A percentile compares a stretch with the other conserved stretches of the same genome.
Evolutionary conservation across 208 protist genomes (phyloP).

Genomic region (Zelonia costaricensis): DNA sequence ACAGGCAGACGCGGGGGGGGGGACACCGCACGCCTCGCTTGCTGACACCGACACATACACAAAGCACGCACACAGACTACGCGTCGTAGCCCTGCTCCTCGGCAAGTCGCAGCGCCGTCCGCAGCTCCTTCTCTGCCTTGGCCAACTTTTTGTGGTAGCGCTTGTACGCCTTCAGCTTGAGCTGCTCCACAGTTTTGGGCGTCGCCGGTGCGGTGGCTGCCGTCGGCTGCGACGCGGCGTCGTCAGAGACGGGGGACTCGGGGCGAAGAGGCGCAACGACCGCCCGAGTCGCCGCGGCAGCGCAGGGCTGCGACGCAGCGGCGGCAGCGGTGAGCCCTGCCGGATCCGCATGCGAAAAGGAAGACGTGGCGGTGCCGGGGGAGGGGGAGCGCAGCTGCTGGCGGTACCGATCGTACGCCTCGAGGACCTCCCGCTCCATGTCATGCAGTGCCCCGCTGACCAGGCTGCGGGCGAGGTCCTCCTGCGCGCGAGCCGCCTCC

Average conservation of each 20-base stretch:
- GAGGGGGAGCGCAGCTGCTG: slow-evolving; percentile 3
- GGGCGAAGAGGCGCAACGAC: background rate
- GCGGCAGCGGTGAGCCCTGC: too few species aligned
- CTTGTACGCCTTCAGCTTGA: slow-evolving; percentile 31
- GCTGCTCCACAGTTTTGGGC: slow-evolving; percentile 10
- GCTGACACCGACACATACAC: background rate
- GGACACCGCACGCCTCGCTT: background rate
- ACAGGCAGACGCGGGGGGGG: background rate
- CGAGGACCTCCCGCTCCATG: slow-evolving; percentile 24
- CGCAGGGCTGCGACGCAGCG: background rate
- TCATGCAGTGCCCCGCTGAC: too few species aligned
- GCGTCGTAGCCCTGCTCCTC: slow-evolving; percentile 9
- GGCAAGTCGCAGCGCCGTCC: slow-evolving; percentile 10
- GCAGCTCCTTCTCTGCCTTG: slow-evolving; percentile 30
- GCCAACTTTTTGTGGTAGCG: slow-evolving; percentile 22
- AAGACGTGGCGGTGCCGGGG: background rate
- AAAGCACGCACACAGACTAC: background rate
- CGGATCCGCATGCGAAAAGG: background rate
- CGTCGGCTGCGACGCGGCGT: background rate
- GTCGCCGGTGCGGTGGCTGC: background rate
- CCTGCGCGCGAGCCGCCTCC: too few species aligned
- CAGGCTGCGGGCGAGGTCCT: too few species aligned
- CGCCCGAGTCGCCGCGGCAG: background rate
- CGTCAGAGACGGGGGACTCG: background rate
- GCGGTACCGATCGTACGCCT: slow-evolving; percentile 36